Percentiles rank a stretch among this genome's conserved stretches.
Conservation (phyloP, 2,329 filamentous ascomycete genomes). For the Penicillium vulpinum region DNA sequence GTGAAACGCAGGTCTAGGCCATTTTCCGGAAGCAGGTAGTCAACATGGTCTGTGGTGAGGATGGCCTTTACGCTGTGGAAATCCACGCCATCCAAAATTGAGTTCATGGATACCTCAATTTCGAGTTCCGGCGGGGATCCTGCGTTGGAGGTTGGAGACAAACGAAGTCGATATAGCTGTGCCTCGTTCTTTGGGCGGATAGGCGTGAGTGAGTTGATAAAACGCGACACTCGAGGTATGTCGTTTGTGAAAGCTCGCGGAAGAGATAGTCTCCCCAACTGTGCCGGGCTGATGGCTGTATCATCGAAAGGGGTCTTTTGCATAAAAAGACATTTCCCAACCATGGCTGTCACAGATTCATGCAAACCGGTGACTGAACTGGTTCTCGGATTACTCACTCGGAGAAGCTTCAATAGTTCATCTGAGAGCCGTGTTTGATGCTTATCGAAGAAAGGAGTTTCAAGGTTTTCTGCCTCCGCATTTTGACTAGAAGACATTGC, state of each 20-base stretch:
- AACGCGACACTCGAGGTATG: conserved; percentile 34
- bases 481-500: conserved; percentile 28
- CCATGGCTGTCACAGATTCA: conserved; percentile 39
- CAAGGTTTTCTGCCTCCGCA: conserved; percentile 14
- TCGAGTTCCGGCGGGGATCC: conserved; percentile 36
- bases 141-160: conserved; percentile 34
- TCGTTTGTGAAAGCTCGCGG: conserved; percentile 36
- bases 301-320: conserved; percentile 25
- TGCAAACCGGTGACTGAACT: conserved; percentile 12
- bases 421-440: conserved; percentile 34
- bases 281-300: conserved; percentile 27
- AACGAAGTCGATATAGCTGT: conserved; percentile 31
- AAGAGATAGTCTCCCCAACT: conserved; percentile 33
- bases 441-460: conserved; percentile 31
- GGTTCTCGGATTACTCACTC: conserved; percentile 8
- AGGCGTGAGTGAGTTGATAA: conserved; percentile 31
- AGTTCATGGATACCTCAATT: conserved; percentile 27
- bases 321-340: conserved; percentile 43
- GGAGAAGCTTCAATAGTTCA: conserved; percentile 35
- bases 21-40: conserved; percentile 43
- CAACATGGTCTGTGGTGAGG: conserved; percentile 32
- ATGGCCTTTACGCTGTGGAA: conserved; percentile 35
- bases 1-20: conserved; percentile 43
- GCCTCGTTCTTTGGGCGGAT: conserved; percentile 13
- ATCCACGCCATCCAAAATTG: conserved; percentile 12